These are phyloP conservation scores for Sherardia arvensis DNA, from an alignment of 257 asterid genomes.

Conservation along the genomic window DNA sequence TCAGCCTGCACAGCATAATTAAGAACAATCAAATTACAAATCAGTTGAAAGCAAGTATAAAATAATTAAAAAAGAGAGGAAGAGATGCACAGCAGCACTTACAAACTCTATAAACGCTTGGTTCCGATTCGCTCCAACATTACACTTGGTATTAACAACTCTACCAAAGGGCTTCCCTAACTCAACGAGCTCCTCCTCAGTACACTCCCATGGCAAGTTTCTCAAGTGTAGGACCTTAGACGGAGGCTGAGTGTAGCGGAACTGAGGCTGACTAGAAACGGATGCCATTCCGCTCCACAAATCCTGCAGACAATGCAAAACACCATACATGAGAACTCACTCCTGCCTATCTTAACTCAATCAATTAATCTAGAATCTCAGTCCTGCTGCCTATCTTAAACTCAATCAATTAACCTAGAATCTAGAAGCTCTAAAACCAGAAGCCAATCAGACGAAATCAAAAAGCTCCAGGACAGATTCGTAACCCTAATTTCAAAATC, in stretches of 20 bases:
- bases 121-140: slow-evolving; percentile 94
- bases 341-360: neutral
- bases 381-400: too few relatives aligned
- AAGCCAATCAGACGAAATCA: neutral
- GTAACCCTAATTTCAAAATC: neutral
- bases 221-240: slow-evolving; percentile 96
- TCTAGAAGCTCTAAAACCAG: neutral
- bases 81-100: slow-evolving; percentile 23
- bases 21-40: slow-evolving; percentile 9
- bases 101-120: slow-evolving; percentile 98
- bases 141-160: slow-evolving; percentile 95
- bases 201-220: slow-evolving; percentile 98
- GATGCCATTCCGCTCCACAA: slow-evolving; percentile 61
- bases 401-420: neutral
- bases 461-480: neutral
- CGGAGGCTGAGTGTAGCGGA: slow-evolving; percentile 93
- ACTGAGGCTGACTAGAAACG: slow-evolving; percentile 92
- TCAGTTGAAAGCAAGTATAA: slow-evolving; percentile 6
- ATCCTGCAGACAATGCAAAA: slow-evolving; percentile 21
- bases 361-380: too few relatives aligned
- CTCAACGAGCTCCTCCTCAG: slow-evolving; percentile 87
- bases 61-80: neutral
- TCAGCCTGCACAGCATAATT: slow-evolving; percentile 51
- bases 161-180: slow-evolving; percentile 93
- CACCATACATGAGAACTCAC: neutral